Evolutionary conservation across 257 asterid genomes (phyloP).

Genomic region (Lantana camara): DNA sequence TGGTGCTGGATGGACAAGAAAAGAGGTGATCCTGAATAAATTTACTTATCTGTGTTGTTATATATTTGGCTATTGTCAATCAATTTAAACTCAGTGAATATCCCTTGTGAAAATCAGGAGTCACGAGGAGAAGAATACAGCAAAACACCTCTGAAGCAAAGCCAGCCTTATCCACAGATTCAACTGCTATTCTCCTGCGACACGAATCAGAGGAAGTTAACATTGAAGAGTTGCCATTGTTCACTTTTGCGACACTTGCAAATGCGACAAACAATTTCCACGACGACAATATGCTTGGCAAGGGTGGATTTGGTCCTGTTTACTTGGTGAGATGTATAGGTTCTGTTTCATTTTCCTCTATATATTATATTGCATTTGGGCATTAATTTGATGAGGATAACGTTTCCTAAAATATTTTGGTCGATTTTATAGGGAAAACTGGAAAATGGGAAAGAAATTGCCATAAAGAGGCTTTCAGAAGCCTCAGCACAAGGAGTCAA

Average conservation of each 20-base stretch:
- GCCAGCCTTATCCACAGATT: slow-evolving; percentile 32
- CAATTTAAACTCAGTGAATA: background rate
- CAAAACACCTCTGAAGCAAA: slow-evolving; percentile 27
- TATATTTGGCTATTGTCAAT: too few relatives aligned
- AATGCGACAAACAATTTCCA: slow-evolving; percentile 50
- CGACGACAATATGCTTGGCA: slow-evolving; percentile 48
- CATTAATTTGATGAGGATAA: background rate
- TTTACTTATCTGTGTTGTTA: too few relatives aligned
- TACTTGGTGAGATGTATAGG: slow-evolving; percentile 61
- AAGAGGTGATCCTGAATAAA: slow-evolving; percentile 36
- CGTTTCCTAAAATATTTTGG: background rate
- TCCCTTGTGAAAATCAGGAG: slow-evolving; percentile 26
- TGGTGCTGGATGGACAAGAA: slow-evolving; percentile 43
- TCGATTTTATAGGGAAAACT: too few relatives aligned
- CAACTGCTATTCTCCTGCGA: slow-evolving; percentile 25
- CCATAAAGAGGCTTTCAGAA: slow-evolving; percentile 46
- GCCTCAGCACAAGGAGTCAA: slow-evolving; percentile 41
- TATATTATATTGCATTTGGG: background rate
- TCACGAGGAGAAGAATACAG: slow-evolving; percentile 8
- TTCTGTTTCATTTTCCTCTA: too few relatives aligned
- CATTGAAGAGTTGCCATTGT: too few relatives aligned
- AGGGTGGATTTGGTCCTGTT: slow-evolving; percentile 71
- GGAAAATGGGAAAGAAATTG: slow-evolving; percentile 41
- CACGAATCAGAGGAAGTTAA: slow-evolving; percentile 38
- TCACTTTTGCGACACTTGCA: slow-evolving; percentile 45